Conservation (phyloP, 441 rosid genomes). For the Pelargonium cotyledonis region DNA sequence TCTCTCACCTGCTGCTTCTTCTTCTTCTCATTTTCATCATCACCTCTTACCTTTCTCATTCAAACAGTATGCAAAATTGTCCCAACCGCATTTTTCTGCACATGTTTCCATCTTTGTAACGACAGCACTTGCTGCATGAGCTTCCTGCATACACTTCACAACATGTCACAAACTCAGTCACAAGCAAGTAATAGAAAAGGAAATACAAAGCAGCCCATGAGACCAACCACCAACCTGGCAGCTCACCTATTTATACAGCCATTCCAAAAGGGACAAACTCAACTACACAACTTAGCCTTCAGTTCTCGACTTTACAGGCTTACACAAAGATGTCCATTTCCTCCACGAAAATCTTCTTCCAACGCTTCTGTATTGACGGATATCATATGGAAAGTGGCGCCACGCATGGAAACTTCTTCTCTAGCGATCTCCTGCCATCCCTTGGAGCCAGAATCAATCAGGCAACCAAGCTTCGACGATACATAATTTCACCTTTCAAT, state of each 20-base stretch:
- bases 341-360: slow-evolving; percentile 56
- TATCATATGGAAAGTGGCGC: slow-evolving; percentile 36
- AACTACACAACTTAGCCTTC: slow-evolving; percentile 10
- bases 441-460: slow-evolving; percentile 91
- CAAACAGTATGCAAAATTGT: slow-evolving; percentile 27
- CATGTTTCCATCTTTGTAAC: slow-evolving; percentile 27
- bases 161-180: slow-evolving; percentile 23
- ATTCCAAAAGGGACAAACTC: slow-evolving; percentile 22
- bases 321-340: slow-evolving; percentile 47
- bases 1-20: slow-evolving; percentile 22
- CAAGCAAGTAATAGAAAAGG: slow-evolving; percentile 31
- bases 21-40: background rate
- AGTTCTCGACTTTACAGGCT: slow-evolving; percentile 13
- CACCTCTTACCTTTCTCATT: slow-evolving; percentile 23
- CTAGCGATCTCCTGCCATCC: slow-evolving; percentile 80
- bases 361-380: slow-evolving; percentile 68
- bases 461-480: slow-evolving; percentile 61
- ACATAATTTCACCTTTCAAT: slow-evolving; percentile 71
- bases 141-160: slow-evolving; percentile 28
- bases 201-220: slow-evolving; percentile 40
- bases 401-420: slow-evolving; percentile 56
- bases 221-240: slow-evolving; percentile 30
- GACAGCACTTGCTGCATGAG: slow-evolving; percentile 35
- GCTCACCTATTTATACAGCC: slow-evolving; percentile 41
- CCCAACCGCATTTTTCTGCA: slow-evolving; percentile 22